Conservation (phyloP, 352 stramenopile genomes). For the Phytophthora niederhauseri region DNA sequence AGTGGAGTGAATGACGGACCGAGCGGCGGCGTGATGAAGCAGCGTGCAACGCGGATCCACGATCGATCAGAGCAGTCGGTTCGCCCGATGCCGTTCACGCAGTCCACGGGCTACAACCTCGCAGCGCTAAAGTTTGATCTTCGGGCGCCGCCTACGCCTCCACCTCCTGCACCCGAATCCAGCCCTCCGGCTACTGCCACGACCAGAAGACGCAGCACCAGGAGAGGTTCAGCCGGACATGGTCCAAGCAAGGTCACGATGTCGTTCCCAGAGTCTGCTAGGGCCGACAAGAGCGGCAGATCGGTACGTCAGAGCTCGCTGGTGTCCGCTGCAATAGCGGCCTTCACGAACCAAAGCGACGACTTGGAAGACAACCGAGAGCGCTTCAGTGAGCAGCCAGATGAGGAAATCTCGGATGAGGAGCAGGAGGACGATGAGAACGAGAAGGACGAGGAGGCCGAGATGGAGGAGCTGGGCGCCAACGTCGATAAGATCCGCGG, state of each 20-base stretch:
- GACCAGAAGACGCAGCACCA: slow-evolving; percentile 21
- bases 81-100: slow-evolving; percentile 56
- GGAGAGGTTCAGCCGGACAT: slow-evolving; percentile 16
- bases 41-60: slow-evolving; percentile 58
- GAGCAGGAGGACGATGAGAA: slow-evolving; percentile 23
- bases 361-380: slow-evolving; percentile 20
- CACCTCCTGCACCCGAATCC: slow-evolving; percentile 6
- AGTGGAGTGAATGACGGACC: slow-evolving; percentile 18
- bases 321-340: slow-evolving; percentile 24
- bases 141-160: slow-evolving; percentile 14
- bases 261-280: slow-evolving; percentile 30
- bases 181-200: neutral
- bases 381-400: slow-evolving; percentile 21
- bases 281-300: slow-evolving; percentile 8
- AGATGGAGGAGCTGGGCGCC: slow-evolving; percentile 68
- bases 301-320: slow-evolving; percentile 22
- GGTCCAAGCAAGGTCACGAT: slow-evolving; percentile 36
- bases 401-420: slow-evolving; percentile 25
- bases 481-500: slow-evolving; percentile 84
- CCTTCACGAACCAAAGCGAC: slow-evolving; percentile 42
- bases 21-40: slow-evolving; percentile 63
- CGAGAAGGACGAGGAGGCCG: slow-evolving; percentile 32
- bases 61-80: slow-evolving; percentile 58
- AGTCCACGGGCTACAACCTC: slow-evolving; percentile 74
- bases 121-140: slow-evolving; percentile 84